Evolutionary conservation across 352 stramenopile genomes (phyloP).

Genomic region (Globisporangium alternatum): DNA sequence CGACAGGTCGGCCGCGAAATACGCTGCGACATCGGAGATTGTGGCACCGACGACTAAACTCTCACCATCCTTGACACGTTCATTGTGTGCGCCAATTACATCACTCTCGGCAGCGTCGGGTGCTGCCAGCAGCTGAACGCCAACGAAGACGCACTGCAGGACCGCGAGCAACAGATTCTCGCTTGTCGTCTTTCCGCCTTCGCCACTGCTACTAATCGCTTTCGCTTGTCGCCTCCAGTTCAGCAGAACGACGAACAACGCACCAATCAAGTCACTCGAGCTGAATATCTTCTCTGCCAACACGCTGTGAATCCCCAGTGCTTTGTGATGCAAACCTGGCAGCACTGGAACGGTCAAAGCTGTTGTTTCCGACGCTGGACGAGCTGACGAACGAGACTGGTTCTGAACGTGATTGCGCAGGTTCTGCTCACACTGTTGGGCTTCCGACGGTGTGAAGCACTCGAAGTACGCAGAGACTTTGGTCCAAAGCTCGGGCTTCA

Average conservation of each 20-base stretch:
- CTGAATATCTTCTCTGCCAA: constrained; percentile 47
- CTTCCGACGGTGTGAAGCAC: constrained; percentile 70
- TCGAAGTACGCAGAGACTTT: constrained; percentile 68
- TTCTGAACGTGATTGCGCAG: constrained; percentile 30
- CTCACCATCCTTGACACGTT: constrained; percentile 4
- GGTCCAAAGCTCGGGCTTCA: constrained; percentile 54
- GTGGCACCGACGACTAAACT: not conserved
- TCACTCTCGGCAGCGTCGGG: constrained; percentile 3
- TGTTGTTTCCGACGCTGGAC: not conserved
- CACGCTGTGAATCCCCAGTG: constrained; percentile 29
- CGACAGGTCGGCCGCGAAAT: constrained; percentile 30
- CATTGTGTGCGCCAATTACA: constrained; percentile 3
- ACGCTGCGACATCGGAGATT: constrained; percentile 26
- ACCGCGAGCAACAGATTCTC: constrained; percentile 61
- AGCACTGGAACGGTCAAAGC: constrained; percentile 32
- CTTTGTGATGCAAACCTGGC: constrained; percentile 12
- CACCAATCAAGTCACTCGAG: constrained; percentile 38
- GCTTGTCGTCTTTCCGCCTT: constrained; percentile 17
- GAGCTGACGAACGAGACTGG: not conserved
- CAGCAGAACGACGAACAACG: constrained; percentile 42
- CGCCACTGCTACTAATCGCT: not conserved
- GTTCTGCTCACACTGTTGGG: constrained; percentile 75
- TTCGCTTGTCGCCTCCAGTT: constrained; percentile 29
- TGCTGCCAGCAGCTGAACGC: constrained; percentile 24
- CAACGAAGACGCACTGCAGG: constrained; percentile 53